Conservation (phyloP, 2,329 filamentous ascomycete species). For the Colletotrichum ledebouriae region DNA sequence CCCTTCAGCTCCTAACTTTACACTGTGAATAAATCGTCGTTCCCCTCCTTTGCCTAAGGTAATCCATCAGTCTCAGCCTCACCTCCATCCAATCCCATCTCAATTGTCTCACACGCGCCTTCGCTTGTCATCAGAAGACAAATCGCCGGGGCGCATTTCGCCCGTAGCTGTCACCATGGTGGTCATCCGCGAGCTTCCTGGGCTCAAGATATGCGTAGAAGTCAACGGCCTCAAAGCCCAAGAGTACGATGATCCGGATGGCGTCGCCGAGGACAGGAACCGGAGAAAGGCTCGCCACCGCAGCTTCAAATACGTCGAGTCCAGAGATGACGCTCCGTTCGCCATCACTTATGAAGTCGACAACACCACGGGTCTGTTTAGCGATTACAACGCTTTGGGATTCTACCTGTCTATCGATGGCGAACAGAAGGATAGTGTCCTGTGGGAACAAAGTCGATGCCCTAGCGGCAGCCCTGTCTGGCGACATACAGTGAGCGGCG, state of each 20-base stretch:
- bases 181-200: conserved; percentile 44
- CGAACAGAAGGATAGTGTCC: conserved; percentile 18
- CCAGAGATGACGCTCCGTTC: conserved; percentile 43
- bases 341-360: conserved; percentile 38
- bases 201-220: conserved; percentile 45
- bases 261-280: conserved; percentile 12
- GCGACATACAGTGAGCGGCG: conserved; percentile 7
- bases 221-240: conserved; percentile 41
- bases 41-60: background rate
- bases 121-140: too few relatives aligned
- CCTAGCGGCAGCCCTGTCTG: background rate
- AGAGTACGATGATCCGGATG: conserved; percentile 44
- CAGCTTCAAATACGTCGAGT: conserved; percentile 44
- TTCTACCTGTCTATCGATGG: conserved; percentile 44
- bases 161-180: conserved; percentile 44
- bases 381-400: conserved; percentile 36
- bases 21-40: background rate
- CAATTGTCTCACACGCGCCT: background rate
- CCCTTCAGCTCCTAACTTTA: background rate
- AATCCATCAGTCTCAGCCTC: background rate
- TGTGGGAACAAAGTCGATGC: conserved; percentile 9
- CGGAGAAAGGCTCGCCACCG: conserved; percentile 4
- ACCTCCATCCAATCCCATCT: background rate
- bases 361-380: conserved; percentile 35
- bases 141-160: too few relatives aligned